These are phyloP conservation scores for Fusarium torulosum DNA, from an alignment of 2,329 filamentous ascomycete species.

Conservation along the genomic window DNA sequence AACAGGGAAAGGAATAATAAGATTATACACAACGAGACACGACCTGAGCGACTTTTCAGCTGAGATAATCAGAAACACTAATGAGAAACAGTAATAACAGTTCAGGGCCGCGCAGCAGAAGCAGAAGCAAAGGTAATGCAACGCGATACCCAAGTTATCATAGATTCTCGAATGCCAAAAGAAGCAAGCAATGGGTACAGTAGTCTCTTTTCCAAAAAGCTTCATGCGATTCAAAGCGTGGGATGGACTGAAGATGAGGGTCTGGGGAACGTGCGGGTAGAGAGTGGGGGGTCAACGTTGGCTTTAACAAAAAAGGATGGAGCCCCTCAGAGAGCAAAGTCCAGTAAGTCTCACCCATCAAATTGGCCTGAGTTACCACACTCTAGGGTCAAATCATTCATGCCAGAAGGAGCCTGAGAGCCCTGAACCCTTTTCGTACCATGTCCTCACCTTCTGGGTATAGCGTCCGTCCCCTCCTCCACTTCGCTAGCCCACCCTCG, in stretches of 20 bases:
- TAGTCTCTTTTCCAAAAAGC: constrained; percentile 14
- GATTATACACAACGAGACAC: constrained; percentile 20
- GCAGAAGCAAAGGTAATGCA: constrained; percentile 17
- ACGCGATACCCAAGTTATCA: constrained; percentile 1
- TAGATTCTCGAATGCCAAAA: constrained; percentile 17
- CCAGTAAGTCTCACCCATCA: constrained; percentile 15
- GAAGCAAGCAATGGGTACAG: constrained; percentile 20
- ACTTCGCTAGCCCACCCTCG: constrained; percentile 37
- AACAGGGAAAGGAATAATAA: constrained; percentile 16
- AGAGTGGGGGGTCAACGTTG: constrained; percentile 38
- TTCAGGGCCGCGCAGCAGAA: constrained; percentile 24
- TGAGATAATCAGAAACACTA: constrained; percentile 39
- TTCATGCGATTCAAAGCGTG: constrained; percentile 29
- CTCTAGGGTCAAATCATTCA: too few relatives aligned
- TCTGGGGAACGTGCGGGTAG: constrained; percentile 42
- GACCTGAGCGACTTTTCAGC: constrained; percentile 19
- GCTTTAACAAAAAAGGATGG: constrained; percentile 35
- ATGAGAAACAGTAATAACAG: constrained; percentile 19
- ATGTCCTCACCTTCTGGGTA: constrained; percentile 35
- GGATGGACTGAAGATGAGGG: constrained; percentile 33
- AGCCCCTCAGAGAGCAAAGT: constrained; percentile 11
- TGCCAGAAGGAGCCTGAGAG: constrained; percentile 27
- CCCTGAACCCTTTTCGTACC: constrained; percentile 40
- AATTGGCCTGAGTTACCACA: constrained; percentile 4
- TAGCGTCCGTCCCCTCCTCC: constrained; percentile 40